phyloP scores from a whole-genome alignment of 2,329 filamentous ascomycete genomes.

The Trichothecium roseum region DNA sequence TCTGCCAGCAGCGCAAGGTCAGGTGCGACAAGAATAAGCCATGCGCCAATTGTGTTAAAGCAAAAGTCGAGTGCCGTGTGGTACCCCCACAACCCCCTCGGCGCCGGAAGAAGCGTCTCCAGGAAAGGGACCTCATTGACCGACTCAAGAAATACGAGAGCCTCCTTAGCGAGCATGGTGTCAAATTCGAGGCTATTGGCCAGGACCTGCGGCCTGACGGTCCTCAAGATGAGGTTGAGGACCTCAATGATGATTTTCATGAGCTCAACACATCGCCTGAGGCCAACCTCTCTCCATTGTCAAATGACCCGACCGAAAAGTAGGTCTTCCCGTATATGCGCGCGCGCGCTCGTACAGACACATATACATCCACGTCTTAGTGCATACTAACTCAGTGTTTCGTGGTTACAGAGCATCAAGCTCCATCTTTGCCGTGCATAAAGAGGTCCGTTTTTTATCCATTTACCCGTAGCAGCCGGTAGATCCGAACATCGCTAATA shows the following conservation, averaged over 20 bases:
- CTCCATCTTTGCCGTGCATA: conserved; percentile 25
- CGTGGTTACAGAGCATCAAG: conserved; percentile 1
- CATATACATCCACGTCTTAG: background rate
- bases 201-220: conserved; percentile 25
- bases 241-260: conserved; percentile 45
- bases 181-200: conserved; percentile 58
- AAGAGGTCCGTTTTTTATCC: conserved; percentile 29
- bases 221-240: conserved; percentile 35
- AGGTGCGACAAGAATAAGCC: conserved; percentile 65
- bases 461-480: background rate
- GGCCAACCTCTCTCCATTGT: conserved; percentile 24
- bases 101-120: conserved; percentile 51
- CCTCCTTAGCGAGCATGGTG: conserved; percentile 53
- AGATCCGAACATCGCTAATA: background rate
- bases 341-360: background rate
- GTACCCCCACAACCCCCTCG: conserved; percentile 46
- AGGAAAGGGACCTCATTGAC: conserved; percentile 60
- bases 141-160: conserved; percentile 59
- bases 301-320: conserved; percentile 16
- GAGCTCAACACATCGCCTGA: conserved; percentile 42
- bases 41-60: conserved; percentile 58
- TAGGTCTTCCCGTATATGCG: conserved; percentile 9
- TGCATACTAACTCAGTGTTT: background rate
- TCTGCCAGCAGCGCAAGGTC: conserved; percentile 68
- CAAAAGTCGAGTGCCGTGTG: conserved; percentile 50